These are phyloP conservation scores for Macroventuria anomochaeta DNA, from an alignment of 2,329 filamentous ascomycete genomes.

Conservation along the genomic window DNA sequence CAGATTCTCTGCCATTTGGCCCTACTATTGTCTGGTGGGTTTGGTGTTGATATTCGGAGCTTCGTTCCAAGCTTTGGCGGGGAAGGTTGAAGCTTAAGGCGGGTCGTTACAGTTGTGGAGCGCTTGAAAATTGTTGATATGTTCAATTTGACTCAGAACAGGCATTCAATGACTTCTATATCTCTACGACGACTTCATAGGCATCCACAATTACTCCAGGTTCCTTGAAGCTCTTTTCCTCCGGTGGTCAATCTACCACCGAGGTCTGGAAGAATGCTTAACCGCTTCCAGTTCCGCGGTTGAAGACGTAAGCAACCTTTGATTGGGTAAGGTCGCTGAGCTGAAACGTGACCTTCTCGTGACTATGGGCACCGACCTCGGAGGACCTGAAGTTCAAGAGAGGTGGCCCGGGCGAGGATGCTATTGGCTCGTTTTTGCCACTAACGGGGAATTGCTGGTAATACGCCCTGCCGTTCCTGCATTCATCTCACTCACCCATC, in stretches of 20 bases:
- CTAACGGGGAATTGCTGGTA: neutral
- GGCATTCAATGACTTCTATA: neutral
- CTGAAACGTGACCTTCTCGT: neutral
- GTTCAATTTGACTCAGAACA: neutral
- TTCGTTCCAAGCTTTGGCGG: neutral
- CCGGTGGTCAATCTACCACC: slow-evolving; percentile 15
- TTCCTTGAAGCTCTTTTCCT: slow-evolving; percentile 10
- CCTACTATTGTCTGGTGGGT: neutral
- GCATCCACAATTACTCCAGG: neutral
- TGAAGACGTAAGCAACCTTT: neutral
- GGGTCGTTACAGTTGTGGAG: neutral
- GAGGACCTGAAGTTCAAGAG: too few relatives aligned
- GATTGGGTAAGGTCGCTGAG: neutral
- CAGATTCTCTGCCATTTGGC: slow-evolving; percentile 36
- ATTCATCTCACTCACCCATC: neutral
- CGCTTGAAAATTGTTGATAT: neutral
- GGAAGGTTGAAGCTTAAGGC: neutral
- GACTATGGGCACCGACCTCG: neutral
- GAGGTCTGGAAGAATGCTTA: slow-evolving; percentile 23
- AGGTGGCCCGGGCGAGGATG: neutral
- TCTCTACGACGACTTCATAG: neutral
- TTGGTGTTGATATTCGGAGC: neutral
- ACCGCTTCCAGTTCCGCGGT: neutral
- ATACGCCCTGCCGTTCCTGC: neutral
- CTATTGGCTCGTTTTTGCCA: neutral